Evolutionary conservation across 2,329 filamentous ascomycete species (phyloP), one percentile per base, ranked within the genome.

Genomic region (Hypoxylon sp.): DNA sequence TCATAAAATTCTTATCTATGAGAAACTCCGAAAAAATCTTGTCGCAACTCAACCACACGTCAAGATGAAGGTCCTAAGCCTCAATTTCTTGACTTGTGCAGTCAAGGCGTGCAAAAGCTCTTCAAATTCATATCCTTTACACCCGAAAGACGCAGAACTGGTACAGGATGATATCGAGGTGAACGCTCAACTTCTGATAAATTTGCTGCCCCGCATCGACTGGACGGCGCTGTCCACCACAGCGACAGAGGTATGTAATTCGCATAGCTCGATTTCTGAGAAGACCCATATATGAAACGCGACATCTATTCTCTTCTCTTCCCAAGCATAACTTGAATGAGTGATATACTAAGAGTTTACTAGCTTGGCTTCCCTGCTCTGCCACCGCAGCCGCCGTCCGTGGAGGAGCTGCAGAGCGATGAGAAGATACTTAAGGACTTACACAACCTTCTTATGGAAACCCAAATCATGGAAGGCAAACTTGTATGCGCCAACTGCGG

Each of bases 51-150:
- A 60, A 63, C 52, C 42, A 66, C 17, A 57, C 14, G 13, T 29
- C 57, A 80, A 74, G 67, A 99, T 99, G 96, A 98, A 98, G 82
- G 85, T 98, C 70, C 89, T 98, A 58, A 98, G 94, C 68, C 91
- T 97, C 76, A 98, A 98, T 83, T 99, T 99, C 82, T 85, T 98
- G 72, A 96, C 94, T 76, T 99, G 96, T 85, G 95, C 96, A 69
- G 92, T 97, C 79, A 98, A 98, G 86, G 86, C 92, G 63, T 99
- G 96, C 91, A 97, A 97, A 83, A 88, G 90, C 63, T 90, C 91
- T 33, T 85, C 91, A 5, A 84, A 87, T 58, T 93, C 94, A 24
- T 98, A 97, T 78, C 96, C 96, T 2, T 87, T 99, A 14, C 96
- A 98, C 80, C 95, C 96, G 62, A 91, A 91, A 76, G 94, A 98